These are phyloP conservation scores for Rhodofomes roseus DNA, from an alignment of 1,284 basidiomycete species.

Conservation along the genomic window DNA sequence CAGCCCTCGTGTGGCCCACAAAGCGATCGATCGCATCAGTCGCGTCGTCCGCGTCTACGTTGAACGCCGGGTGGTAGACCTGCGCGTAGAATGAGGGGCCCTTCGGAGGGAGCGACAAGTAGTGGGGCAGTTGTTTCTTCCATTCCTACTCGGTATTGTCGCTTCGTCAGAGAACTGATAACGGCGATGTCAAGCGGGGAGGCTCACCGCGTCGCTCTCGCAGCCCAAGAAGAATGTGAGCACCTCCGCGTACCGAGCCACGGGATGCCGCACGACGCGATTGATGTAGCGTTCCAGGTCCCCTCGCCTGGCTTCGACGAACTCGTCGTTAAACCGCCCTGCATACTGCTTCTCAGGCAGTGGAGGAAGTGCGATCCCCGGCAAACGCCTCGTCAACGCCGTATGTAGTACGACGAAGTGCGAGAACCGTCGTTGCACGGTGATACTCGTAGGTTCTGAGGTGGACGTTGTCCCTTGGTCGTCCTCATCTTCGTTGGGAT, in stretches of 20 bases:
- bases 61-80: constrained; percentile 83
- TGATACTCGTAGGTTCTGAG: constrained; percentile 49
- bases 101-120: constrained; percentile 55
- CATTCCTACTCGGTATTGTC: constrained; percentile 51
- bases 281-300: constrained; percentile 78
- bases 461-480: constrained; percentile 20
- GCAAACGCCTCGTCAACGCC: constrained; percentile 59
- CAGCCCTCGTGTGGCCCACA: constrained; percentile 56
- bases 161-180: background rate
- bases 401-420: constrained; percentile 80
- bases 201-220: constrained; percentile 63
- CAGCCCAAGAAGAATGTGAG: constrained; percentile 79
- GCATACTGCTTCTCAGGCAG: constrained; percentile 83
- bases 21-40: constrained; percentile 57
- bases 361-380: constrained; percentile 75
- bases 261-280: constrained; percentile 71
- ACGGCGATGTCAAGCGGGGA: no score
- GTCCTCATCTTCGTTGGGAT: constrained; percentile 19
- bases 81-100: constrained; percentile 74
- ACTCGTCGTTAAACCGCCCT: constrained; percentile 74
- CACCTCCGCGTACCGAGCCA: constrained; percentile 75
- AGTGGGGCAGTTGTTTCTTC: constrained; percentile 60
- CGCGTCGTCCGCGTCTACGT: constrained; percentile 71
- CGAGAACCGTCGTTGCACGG: constrained; percentile 78
- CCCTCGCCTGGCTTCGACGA: constrained; percentile 77